phyloP scores from a whole-genome alignment of 176 grass and related monocot genomes.

The Triticum urartu region DNA sequence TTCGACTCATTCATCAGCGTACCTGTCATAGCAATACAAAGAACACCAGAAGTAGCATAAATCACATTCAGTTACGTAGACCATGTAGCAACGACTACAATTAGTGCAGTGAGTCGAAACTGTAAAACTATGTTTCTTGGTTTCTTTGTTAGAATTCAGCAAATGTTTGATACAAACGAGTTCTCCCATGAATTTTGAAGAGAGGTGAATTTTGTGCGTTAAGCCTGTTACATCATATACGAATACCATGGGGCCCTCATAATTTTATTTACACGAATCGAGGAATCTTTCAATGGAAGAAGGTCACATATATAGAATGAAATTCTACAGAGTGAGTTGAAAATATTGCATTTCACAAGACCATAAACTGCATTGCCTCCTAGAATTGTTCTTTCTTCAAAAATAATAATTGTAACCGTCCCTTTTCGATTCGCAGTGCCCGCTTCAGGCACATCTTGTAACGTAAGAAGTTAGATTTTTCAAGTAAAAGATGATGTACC shows the following conservation, averaged over 20 bases:
- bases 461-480: background rate
- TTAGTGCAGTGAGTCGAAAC: too few species aligned
- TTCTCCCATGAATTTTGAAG: background rate
- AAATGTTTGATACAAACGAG: background rate
- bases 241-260: background rate
- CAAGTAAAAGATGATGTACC: background rate
- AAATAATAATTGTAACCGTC: too few species aligned
- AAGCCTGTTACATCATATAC: background rate
- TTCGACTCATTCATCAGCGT: too few species aligned
- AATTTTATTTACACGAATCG: background rate
- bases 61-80: too few species aligned
- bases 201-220: background rate
- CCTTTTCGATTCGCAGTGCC: background rate
- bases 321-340: background rate
- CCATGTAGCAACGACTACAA: too few species aligned
- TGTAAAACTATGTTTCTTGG: too few species aligned
- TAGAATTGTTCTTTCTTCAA: background rate
- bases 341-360: background rate
- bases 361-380: background rate
- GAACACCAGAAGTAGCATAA: too few species aligned
- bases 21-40: too few species aligned
- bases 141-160: background rate
- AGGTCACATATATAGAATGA: background rate
- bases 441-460: background rate
- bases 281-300: background rate